Percentiles rank a stretch among this genome's conserved stretches.
These are phyloP conservation scores for Panicum hallii DNA, from an alignment of 202 grass and related monocot genomes.

Conservation along the genomic window DNA sequence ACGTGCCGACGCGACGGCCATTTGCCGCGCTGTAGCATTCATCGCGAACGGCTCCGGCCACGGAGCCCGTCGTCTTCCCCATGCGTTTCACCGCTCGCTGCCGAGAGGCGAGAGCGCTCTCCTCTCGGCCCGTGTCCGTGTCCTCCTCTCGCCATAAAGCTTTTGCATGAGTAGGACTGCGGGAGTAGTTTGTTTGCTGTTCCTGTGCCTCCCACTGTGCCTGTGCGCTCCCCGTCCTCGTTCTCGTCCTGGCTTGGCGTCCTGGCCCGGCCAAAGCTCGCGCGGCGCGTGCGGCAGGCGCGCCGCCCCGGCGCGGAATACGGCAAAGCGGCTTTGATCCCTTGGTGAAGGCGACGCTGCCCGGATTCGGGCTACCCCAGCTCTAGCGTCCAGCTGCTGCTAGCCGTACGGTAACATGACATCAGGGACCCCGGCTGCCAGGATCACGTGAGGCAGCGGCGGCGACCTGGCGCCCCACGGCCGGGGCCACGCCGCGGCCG, in stretches of 20 bases:
- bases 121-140: not conserved
- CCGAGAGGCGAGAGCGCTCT: not conserved
- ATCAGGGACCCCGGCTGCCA: not conserved
- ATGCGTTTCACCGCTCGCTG: not conserved
- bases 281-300: slow-evolving; percentile 1
- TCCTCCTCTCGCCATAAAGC: not conserved
- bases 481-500: no score
- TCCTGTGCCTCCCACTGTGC: not conserved
- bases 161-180: not conserved
- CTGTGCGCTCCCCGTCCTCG: not conserved
- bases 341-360: not conserved
- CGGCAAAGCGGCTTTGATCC: slow-evolving; percentile 3
- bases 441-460: slow-evolving; percentile 39
- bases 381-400: not conserved
- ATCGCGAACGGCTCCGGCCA: not conserved
- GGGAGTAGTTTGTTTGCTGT: not conserved
- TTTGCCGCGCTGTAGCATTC: not conserved
- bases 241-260: not conserved
- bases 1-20: not conserved
- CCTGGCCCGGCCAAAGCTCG: not conserved
- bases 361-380: not conserved
- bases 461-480: not conserved
- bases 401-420: slow-evolving; percentile 21
- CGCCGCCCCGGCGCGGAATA: slow-evolving; percentile 41
- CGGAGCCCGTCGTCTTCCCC: not conserved